These are phyloP conservation scores for Calonectria crousiana DNA, from an alignment of 2,329 filamentous ascomycete genomes.

Conservation along the genomic window DNA sequence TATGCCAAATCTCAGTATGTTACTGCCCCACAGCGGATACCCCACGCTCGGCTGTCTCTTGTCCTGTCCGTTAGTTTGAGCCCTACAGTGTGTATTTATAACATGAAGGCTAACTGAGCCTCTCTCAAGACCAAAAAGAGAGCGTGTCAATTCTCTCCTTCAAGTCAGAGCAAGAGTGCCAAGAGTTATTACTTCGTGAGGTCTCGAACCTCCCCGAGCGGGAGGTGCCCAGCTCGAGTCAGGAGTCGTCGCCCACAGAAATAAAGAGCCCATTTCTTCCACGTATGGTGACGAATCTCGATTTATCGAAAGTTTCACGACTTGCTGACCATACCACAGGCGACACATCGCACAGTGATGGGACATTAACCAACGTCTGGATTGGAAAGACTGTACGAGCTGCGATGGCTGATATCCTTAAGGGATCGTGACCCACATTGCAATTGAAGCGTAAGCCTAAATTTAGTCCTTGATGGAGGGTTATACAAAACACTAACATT, in stretches of 20 bases:
- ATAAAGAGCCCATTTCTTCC: constrained; percentile 18
- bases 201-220: constrained; percentile 43
- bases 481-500: neutral
- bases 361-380: constrained; percentile 45
- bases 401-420: constrained; percentile 43
- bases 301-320: fast-evolving
- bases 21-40: neutral
- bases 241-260: constrained; percentile 21
- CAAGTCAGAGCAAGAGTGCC: constrained; percentile 44
- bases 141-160: constrained; percentile 25
- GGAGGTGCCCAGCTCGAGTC: constrained; percentile 27
- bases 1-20: constrained; percentile 25
- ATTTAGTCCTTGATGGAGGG: neutral
- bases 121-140: neutral
- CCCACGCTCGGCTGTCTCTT: neutral
- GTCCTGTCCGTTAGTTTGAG: neutral
- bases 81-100: neutral
- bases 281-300: constrained; percentile 16
- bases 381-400: constrained; percentile 48
- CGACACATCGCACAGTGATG: constrained; percentile 8
- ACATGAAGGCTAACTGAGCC: neutral
- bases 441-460: neutral
- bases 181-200: constrained; percentile 38
- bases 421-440: constrained; percentile 28
- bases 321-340: neutral